Evolutionary conservation across 2,329 filamentous ascomycete species (phyloP).

Genomic region (Ceratocystis ficicola): DNA sequence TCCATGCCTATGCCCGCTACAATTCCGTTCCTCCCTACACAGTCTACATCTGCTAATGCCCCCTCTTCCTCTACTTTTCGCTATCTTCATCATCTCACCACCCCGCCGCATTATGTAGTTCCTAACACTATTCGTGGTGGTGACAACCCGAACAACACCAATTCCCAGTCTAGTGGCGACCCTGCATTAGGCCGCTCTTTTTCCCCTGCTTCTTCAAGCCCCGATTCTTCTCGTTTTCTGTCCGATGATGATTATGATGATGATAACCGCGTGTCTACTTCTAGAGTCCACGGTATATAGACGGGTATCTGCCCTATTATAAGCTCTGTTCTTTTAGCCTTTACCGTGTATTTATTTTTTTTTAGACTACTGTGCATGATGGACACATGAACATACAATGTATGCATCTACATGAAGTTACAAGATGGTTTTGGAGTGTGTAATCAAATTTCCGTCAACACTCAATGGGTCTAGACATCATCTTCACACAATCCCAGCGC

Average conservation of each 20-base stretch:
- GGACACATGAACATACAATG: too few relatives aligned
- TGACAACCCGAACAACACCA: background rate
- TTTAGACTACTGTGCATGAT: background rate
- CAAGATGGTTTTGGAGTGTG: too few relatives aligned
- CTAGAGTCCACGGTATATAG: conserved; percentile 4
- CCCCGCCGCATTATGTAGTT: background rate
- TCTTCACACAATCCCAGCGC: background rate
- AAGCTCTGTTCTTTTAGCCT: background rate
- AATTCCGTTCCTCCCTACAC: background rate
- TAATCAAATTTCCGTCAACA: too few relatives aligned
- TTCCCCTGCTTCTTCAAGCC: background rate
- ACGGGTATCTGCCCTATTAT: background rate
- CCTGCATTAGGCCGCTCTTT: background rate
- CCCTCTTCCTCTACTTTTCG: background rate
- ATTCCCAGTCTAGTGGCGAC: background rate
- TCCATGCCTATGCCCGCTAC: background rate
- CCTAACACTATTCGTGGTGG: background rate
- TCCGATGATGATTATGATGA: conserved; percentile 7
- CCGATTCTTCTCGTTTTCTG: background rate
- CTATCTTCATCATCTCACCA: background rate
- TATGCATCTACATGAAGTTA: too few relatives aligned
- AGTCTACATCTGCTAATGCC: background rate
- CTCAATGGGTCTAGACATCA: background rate
- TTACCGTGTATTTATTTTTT: background rate
- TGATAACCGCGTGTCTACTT: background rate